These are phyloP conservation scores for Suillus sp. DNA, from an alignment of 768 basidiomycete species.

Conservation along the genomic window DNA sequence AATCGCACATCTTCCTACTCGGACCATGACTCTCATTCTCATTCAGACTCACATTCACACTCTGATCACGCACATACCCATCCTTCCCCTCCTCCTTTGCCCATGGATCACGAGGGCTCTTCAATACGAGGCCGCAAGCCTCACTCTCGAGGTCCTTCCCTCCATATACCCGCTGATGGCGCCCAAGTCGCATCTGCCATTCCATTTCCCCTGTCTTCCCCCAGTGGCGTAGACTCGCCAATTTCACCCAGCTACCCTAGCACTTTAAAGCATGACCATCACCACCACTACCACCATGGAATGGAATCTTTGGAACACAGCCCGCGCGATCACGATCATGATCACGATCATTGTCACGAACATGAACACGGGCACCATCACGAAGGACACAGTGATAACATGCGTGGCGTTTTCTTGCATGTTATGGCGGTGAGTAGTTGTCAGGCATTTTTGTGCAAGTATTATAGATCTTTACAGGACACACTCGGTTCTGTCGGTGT, in stretches of 20 bases:
- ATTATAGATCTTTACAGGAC: slow-evolving; percentile 51
- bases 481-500: slow-evolving; percentile 97
- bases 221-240: slow-evolving; percentile 44
- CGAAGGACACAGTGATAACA: slow-evolving; percentile 95
- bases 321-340: slow-evolving; percentile 43
- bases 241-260: slow-evolving; percentile 65
- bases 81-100: slow-evolving; percentile 12
- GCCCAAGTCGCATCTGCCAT: slow-evolving; percentile 23
- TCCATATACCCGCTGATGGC: slow-evolving; percentile 37
- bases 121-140: slow-evolving; percentile 36
- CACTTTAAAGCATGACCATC: slow-evolving; percentile 50
- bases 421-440: slow-evolving; percentile 80
- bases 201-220: slow-evolving; percentile 31
- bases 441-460: slow-evolving; percentile 9
- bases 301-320: slow-evolving; percentile 13
- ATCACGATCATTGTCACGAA: slow-evolving; percentile 52
- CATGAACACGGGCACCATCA: slow-evolving; percentile 58
- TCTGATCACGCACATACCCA: slow-evolving; percentile 21
- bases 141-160: slow-evolving; percentile 42
- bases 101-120: slow-evolving; percentile 16
- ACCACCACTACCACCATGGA: slow-evolving; percentile 35
- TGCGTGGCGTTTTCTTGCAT: slow-evolving; percentile 98
- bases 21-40: slow-evolving; percentile 23
- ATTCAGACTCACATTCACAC: slow-evolving; percentile 21
- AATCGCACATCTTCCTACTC: slow-evolving; percentile 27